Conservation (phyloP, 441 rosid species). For the Gossypium gossypioides region DNA sequence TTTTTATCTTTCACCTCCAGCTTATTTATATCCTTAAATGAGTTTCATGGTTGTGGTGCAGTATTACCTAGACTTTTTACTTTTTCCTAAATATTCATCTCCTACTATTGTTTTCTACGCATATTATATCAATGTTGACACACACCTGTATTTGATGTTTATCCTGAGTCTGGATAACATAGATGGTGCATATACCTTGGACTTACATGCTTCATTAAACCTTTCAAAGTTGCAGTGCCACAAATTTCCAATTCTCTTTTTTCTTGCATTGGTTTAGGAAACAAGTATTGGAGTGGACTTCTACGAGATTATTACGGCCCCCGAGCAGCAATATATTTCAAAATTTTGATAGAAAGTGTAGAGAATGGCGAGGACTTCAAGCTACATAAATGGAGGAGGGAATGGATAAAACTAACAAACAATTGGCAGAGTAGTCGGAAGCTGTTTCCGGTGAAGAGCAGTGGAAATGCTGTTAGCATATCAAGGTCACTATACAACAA, state of each 20-base stretch:
- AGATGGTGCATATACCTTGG: not conserved
- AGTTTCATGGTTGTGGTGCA: not conserved
- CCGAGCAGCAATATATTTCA: slow-evolving; percentile 59
- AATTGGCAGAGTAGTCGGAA: slow-evolving; percentile 49
- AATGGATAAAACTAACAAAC: slow-evolving; percentile 60
- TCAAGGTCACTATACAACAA: slow-evolving; percentile 38
- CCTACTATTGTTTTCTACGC: not conserved
- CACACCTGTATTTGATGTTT: not conserved
- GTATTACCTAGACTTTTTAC: not conserved
- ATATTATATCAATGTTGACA: not conserved
- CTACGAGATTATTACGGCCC: slow-evolving; percentile 53
- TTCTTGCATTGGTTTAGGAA: slow-evolving; percentile 27
- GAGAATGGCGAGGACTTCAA: slow-evolving; percentile 34
- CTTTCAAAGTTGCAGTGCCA: not conserved
- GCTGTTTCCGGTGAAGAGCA: slow-evolving; percentile 26
- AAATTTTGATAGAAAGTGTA: slow-evolving; percentile 31
- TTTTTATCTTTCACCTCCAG: not conserved
- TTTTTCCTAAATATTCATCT: not conserved
- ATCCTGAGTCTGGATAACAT: not conserved
- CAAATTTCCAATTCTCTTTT: not conserved
- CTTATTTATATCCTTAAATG: not conserved
- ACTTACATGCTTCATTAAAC: not conserved
- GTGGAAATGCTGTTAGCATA: slow-evolving; percentile 33
- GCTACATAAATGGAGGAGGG: slow-evolving; percentile 51
- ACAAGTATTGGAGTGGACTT: slow-evolving; percentile 72